Percentiles rank a stretch among this genome's conserved stretches.
Evolutionary conservation across 2,329 filamentous ascomycete genomes (phyloP).

Genomic region (Cladorrhinum sp.): DNA sequence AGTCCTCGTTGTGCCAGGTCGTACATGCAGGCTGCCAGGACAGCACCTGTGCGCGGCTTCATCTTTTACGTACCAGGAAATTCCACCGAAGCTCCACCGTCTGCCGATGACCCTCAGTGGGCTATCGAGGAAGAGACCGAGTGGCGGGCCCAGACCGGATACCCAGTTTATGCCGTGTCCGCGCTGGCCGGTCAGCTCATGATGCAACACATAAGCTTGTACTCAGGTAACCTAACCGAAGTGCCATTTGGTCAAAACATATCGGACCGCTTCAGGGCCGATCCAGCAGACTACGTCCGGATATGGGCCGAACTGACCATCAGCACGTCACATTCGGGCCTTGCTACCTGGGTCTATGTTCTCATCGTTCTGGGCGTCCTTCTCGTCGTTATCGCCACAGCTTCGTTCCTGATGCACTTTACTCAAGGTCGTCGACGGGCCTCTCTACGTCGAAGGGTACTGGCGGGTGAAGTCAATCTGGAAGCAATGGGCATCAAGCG

Average conservation of each 20-base stretch:
- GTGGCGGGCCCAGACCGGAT: constrained; percentile 72
- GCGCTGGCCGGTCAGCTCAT: constrained; percentile 63
- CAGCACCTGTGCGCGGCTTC: constrained; percentile 59
- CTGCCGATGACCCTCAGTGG: constrained; percentile 65
- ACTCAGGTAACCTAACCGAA: constrained; percentile 70
- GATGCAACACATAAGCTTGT: constrained; percentile 68
- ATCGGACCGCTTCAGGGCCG: constrained; percentile 50
- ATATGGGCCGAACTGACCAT: constrained; percentile 56
- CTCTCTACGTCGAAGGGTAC: constrained; percentile 66
- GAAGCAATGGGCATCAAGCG: constrained; percentile 83
- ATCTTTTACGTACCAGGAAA: constrained; percentile 61
- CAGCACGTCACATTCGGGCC: constrained; percentile 49
- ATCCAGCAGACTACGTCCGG: constrained; percentile 57
- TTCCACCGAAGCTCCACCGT: constrained; percentile 60
- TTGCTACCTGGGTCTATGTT: constrained; percentile 78
- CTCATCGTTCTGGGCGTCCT: constrained; percentile 69
- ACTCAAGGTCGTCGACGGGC: constrained; percentile 70
- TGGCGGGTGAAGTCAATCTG: constrained; percentile 76
- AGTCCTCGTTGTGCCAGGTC: constrained; percentile 67
- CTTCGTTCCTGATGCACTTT: constrained; percentile 71
- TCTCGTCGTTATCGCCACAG: constrained; percentile 62
- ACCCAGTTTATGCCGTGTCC: constrained; percentile 80
- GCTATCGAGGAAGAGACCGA: constrained; percentile 61
- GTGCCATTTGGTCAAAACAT: constrained; percentile 59
- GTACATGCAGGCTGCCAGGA: constrained; percentile 63